phyloP scores from a whole-genome alignment of 2,329 filamentous ascomycete species.

The Cryphonectria japonica region DNA sequence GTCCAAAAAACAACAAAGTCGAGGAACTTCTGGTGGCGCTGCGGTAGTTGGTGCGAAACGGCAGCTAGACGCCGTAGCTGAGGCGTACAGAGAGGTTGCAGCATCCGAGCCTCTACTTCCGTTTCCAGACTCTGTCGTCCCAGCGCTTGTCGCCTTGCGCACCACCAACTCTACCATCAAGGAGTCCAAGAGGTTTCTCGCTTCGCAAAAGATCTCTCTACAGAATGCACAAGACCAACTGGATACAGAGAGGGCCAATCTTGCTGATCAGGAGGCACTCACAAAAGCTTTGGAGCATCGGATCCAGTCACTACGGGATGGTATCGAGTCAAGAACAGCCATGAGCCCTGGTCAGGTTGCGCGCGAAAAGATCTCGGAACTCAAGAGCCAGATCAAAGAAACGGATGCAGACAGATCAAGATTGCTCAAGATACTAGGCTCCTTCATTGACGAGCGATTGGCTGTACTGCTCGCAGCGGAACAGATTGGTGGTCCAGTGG shows the following conservation, averaged over 20 bases:
- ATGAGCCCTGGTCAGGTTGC: conserved; percentile 65
- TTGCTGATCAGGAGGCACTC: conserved; percentile 61
- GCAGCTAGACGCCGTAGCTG: conserved; percentile 55
- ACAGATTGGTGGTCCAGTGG: conserved; percentile 80
- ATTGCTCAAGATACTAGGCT: conserved; percentile 66
- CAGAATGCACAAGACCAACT: conserved; percentile 51
- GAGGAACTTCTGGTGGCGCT: not conserved
- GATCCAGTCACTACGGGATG: conserved; percentile 61
- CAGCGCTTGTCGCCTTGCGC: conserved; percentile 72
- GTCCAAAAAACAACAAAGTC: conserved; percentile 29
- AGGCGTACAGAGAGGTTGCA: conserved; percentile 68
- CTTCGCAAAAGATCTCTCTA: conserved; percentile 46
- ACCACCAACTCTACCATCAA: conserved; percentile 66
- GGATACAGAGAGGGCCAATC: conserved; percentile 53
- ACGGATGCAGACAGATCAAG: conserved; percentile 65
- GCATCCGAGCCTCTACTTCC: conserved; percentile 68
- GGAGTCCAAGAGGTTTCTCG: conserved; percentile 65
- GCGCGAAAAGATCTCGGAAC: conserved; percentile 63
- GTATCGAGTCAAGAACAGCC: conserved; percentile 59
- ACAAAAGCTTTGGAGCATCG: conserved; percentile 58
- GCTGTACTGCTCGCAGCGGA: conserved; percentile 80
- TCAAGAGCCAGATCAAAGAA: conserved; percentile 60
- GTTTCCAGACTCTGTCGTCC: conserved; percentile 67
- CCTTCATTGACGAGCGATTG: conserved; percentile 72
- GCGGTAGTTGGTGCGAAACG: conserved; percentile 14